Evolutionary conservation across 2,329 filamentous ascomycete species (phyloP).

Genomic region (Aureobasidium uvarum): DNA sequence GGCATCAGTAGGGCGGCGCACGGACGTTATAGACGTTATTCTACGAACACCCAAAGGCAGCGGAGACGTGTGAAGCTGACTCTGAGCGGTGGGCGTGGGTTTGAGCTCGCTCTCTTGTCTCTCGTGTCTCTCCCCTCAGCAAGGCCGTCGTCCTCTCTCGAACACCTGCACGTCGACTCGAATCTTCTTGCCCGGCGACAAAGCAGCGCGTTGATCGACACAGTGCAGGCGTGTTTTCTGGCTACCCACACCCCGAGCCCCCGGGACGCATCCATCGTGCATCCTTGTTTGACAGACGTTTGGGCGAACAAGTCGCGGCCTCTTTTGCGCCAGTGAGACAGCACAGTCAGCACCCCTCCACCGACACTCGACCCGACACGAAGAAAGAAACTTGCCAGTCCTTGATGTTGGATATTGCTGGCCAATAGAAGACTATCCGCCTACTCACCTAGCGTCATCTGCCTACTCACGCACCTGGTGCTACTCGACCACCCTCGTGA

Average conservation of each 20-base stretch:
- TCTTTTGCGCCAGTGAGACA: constrained; percentile 13
- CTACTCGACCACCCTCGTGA: constrained; percentile 25
- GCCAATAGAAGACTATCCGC: constrained; percentile 5
- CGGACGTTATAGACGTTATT: constrained; percentile 6
- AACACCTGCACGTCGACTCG: neutral
- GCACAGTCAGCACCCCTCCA: constrained; percentile 17
- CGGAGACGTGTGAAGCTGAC: constrained; percentile 22
- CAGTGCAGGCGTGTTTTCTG: constrained; percentile 16
- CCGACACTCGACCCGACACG: constrained; percentile 9
- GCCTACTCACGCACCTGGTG: constrained; percentile 17
- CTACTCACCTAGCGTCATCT: constrained; percentile 21
- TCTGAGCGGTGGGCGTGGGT: constrained; percentile 12
- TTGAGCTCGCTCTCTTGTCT: neutral
- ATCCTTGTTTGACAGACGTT: constrained; percentile 15
- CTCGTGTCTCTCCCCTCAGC: neutral
- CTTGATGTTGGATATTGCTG: constrained; percentile 6
- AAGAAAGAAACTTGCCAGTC: neutral
- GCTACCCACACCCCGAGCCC: constrained; percentile 2
- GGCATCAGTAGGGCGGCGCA: constrained; percentile 19
- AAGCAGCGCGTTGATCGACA: neutral
- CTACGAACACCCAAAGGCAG: neutral
- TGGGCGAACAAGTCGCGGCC: neutral
- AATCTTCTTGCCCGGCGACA: neutral
- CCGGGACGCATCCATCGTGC: constrained; percentile 16
- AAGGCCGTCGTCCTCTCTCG: neutral